Base-by-base conservation (phyloP, 73 alveolate genomes). In the Uronychia setigera region DNA sequence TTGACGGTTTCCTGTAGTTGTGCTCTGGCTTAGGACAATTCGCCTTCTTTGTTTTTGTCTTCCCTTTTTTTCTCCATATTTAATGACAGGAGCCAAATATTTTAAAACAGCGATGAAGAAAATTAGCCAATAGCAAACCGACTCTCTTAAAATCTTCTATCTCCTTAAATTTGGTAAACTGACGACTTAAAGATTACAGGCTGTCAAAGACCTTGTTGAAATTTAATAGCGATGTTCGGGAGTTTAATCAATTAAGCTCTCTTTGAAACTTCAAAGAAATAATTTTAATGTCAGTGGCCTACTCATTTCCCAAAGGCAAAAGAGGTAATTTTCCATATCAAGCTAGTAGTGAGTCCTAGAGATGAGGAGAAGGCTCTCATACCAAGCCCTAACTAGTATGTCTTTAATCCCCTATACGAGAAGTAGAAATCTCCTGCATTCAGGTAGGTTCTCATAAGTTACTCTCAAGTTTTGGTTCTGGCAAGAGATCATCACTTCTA, bases 221-320 rank as follows among this genome's bases (percentile, higher is more conserved):
- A 5, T 46, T 46, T 46, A 46, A 46, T n/a, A n/a, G n/a, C n/a
- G n/a, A n/a, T n/a, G n/a, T n/a, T n/a, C n/a, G n/a, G n/a, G n/a
- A n/a, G n/a, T n/a, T n/a, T n/a, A n/a, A n/a, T n/a, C n/a, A n/a
- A n/a, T n/a, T n/a, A 19, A 46, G 19, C 19, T 19, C n/a, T 5
- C 67, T 46, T 46, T 46, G 5, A 19, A 46, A 46, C 67, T 46
- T 46, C 67, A 46, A 46, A 11, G 67, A 46, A 46, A 46, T 46
- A 46, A 46, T 46, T 46, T 46, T 46, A 46, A 46, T 46, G 67
- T 46, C 67, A 46, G n/a, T 46, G 67, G 67, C 67, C 67, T 46
- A 46, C 19, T 46, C 67, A 46, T 46, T 46, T 19, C 67, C 67
- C 5, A 46, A 46, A 46, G 67, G 67, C 67, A 46, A 19, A 19